Percentiles rank a stretch among this genome's conserved stretches.
Conservation (phyloP, 768 basidiomycete species). For the Psilocybe azurescens region DNA sequence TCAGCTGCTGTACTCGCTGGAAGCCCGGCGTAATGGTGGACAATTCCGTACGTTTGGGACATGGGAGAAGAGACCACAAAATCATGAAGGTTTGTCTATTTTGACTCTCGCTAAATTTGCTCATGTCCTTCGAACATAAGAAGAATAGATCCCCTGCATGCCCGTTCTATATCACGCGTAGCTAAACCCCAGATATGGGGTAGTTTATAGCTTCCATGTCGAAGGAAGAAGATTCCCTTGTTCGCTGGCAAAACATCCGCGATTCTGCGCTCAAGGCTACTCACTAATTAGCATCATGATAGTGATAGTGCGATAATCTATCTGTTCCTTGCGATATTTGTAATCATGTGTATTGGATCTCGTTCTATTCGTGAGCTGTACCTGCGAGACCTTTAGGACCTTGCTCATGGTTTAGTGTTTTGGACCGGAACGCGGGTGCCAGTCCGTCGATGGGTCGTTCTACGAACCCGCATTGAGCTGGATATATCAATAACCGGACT, state of each 20-base stretch:
- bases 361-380: neutral
- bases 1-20: slow-evolving; percentile 8
- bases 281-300: neutral
- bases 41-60: slow-evolving; percentile 9
- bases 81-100: slow-evolving; percentile 13
- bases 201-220: slow-evolving; percentile 10
- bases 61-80: slow-evolving; percentile 3
- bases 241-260: slow-evolving; percentile 23
- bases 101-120: slow-evolving; percentile 17
- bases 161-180: slow-evolving; percentile 8
- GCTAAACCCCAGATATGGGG: slow-evolving; percentile 8
- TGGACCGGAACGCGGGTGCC: neutral
- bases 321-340: neutral
- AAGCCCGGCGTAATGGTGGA: slow-evolving; percentile 20
- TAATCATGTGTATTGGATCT: neutral
- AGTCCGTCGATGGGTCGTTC: neutral
- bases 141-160: slow-evolving; percentile 2
- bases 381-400: neutral
- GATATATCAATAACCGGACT: neutral
- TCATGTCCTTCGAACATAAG: slow-evolving; percentile 10
- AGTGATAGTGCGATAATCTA: neutral
- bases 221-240: slow-evolving; percentile 3
- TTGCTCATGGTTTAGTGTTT: neutral
- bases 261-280: neutral
- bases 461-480: neutral